Base-by-base conservation (phyloP, 1,139 yeast genomes). In the Debaryomyces nepalensis region DNA sequence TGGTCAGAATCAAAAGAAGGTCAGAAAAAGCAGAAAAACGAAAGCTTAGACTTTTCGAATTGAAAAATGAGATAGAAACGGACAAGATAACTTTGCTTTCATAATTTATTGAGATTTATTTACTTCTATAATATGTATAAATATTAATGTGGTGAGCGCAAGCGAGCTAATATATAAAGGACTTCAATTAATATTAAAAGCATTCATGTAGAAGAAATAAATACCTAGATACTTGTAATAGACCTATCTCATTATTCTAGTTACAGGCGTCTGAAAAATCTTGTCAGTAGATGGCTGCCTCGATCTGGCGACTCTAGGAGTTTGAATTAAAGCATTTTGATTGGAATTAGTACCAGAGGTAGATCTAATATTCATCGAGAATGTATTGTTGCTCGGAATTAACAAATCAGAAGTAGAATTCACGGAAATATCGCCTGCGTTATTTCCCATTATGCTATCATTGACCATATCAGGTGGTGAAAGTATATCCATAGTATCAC, bases 1-100 rank as follows among this genome's bases (percentile, higher is more conserved):
- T 71, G 26, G 75, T 83, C 5, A 64, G 82, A 42, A 66, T 84
- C 19, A 72, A 66, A 50, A 73, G 66, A 33, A 58, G 82, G 43
- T 50, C 53, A 5, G 59, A 64, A 39, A 61, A 55, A 44, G 57
- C 66, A 3, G 57, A 57, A 31, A 52, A 46, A 37, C 56, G 75
- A 27, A 59, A 53, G 30, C 21, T 42, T 18, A 60, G 55, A 43
- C 49, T 68, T 32, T 42, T 48, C 20, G 66, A 62, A 37, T 52
- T 69, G 40, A 61, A 61, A 38, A 44, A 52, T 29, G 68, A 63
- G n/a, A 63, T 65, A 21, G 68, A 62, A 45, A 45, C 33, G 29
- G 48, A 47, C 26, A 46, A 48, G 19, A 41, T 50, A 11, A 40
- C 37, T 15, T 32, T 44, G 21, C 26, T 43, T 7, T 35, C 39